Evolutionary conservation across 1,284 basidiomycete genomes (phyloP), one percentile per base, ranked within the genome.

Genomic region (Cryptococcus sp.): DNA sequence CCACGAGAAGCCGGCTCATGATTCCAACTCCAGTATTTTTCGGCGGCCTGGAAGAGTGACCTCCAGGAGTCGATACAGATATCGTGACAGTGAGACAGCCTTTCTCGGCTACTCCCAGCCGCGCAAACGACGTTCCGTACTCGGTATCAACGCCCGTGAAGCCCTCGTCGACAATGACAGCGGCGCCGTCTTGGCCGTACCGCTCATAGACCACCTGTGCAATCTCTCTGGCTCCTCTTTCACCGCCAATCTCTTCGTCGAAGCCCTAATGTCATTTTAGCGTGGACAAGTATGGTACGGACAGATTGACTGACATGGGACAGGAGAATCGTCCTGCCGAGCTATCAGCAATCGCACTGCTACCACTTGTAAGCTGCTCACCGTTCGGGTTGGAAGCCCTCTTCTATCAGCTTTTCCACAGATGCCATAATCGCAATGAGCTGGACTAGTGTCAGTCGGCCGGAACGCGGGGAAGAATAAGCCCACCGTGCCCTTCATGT

Each of bases 41-140:
- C 11, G 57, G 55, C 8, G 86, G 86, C 5, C 80, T 74, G 52
- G 83, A 85, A 4, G 85, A 85, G 69, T 88, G 87, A 0, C 88
- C 87, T 8, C 87, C 87, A 1, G 82, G 80, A 3, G 84, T 81
- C 4, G 77, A 63, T 17, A 86, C 80, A 19, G 81, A 77, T 42
- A 86, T 71, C 13, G 77, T 78, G 17, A 84, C 79, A 58, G 86
- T 82, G 27, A 85, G 56, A 64, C 83, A 65, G 2, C 69, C 72
- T 58, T 72, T 72, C 54, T 73, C 71, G 5, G 62, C 65, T 5
- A 67, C 58, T 2, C 72, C 72, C 43, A 69, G 61, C 5, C 65
- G 55, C 17, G 70, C 66, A 47, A 72, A 66, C 15, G 58, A 52
- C 7, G 59, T 57, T 4, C 68, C 70, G 39, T 67, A 72, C 27